Evolutionary conservation across 176 grass and related monocot species (phyloP).

Genomic region (Aegilops speltoides): DNA sequence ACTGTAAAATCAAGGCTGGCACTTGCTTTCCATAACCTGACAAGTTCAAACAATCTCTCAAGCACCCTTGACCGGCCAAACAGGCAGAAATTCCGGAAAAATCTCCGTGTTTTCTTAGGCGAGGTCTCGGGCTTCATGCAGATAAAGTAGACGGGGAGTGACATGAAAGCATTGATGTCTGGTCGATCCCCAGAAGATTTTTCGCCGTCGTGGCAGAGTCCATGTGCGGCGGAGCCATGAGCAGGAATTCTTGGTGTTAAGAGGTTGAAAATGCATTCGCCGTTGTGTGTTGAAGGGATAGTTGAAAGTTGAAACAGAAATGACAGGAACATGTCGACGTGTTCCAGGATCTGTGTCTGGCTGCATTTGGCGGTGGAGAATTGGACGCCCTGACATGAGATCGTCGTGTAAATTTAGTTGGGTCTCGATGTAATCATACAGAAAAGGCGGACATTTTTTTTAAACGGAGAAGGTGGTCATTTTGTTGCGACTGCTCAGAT

Average conservation of each 20-base stretch:
- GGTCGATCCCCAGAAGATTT: background rate
- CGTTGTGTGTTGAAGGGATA: background rate
- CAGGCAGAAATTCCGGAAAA: slow-evolving; percentile 89
- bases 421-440: background rate
- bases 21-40: slow-evolving; percentile 78
- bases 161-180: background rate
- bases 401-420: slow-evolving; percentile 31
- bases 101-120: slow-evolving; percentile 67
- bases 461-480: background rate
- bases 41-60: slow-evolving; percentile 73
- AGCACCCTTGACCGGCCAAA: slow-evolving; percentile 70
- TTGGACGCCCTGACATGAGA: background rate
- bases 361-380: slow-evolving; percentile 9
- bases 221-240: background rate
- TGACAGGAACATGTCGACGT: background rate
- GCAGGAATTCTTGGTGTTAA: background rate
- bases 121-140: slow-evolving; percentile 80
- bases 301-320: slow-evolving; percentile 17
- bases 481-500: slow-evolving; percentile 5
- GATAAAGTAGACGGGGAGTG: slow-evolving; percentile 47
- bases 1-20: slow-evolving; percentile 71
- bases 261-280: background rate
- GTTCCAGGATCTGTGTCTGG: slow-evolving; percentile 7
- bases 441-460: background rate
- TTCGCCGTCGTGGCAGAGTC: background rate